phyloP scores from a whole-genome alignment of 2,329 filamentous ascomycete genomes.

The Aureobasidium pullulans region DNA sequence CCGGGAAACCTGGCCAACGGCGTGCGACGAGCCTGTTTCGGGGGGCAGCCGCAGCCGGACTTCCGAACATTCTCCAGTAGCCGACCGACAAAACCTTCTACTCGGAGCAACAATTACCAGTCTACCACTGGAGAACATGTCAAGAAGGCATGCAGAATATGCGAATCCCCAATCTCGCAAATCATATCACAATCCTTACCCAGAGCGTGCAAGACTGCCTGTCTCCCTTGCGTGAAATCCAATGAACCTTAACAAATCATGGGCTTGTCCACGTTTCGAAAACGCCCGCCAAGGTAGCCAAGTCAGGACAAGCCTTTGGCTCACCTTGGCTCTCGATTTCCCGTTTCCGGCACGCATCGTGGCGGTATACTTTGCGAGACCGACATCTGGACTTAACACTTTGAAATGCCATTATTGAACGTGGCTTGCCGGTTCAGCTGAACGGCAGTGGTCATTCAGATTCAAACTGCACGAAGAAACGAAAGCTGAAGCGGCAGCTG shows the following conservation, averaged over 20 bases:
- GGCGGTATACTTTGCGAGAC: not conserved
- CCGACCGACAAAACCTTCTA: not conserved
- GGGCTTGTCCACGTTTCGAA: not conserved
- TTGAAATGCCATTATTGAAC: not conserved
- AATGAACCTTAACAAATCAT: not conserved
- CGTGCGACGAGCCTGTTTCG: not conserved
- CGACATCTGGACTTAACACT: not conserved
- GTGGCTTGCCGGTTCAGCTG: not conserved
- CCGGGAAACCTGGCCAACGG: slow-evolving; percentile 1
- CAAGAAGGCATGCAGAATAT: not conserved
- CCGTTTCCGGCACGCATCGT: not conserved
- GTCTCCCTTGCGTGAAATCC: not conserved
- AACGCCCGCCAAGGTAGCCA: not conserved
- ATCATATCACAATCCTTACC: not conserved
- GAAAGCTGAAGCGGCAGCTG: not conserved
- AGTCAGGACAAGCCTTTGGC: not conserved
- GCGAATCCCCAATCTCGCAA: not conserved
- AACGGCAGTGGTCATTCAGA: not conserved
- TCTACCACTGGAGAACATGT: not conserved
- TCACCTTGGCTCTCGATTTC: not conserved
- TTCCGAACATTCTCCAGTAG: not conserved
- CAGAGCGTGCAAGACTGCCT: not conserved
- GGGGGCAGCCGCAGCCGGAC: not conserved
- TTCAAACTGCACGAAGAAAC: not conserved
- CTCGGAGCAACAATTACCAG: not conserved